Conservation (phyloP, 164 flowering plant genomes). For the Hamamelis virginiana region DNA sequence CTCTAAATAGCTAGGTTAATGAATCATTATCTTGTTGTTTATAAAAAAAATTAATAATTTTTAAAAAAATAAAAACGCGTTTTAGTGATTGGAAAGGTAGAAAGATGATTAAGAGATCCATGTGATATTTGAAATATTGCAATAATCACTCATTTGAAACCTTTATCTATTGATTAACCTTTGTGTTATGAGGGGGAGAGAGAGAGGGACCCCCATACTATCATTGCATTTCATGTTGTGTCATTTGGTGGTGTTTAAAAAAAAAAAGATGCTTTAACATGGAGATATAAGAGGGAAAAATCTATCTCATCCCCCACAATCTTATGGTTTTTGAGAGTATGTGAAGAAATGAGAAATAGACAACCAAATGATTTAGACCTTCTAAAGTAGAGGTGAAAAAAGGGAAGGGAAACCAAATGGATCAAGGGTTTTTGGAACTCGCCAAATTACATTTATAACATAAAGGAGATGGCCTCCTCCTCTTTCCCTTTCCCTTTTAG, state of each 20-base stretch:
- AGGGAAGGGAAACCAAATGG: not conserved
- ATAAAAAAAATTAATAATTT: conserved; percentile 1
- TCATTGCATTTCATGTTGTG: conserved; percentile 31
- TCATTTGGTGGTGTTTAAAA: conserved; percentile 13
- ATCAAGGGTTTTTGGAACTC: conserved; percentile 6
- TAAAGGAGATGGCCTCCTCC: not conserved
- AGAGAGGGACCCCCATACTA: conserved; percentile 17
- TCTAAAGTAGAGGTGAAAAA: conserved; percentile 22
- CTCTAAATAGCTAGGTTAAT: not conserved
- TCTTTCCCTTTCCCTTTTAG: not conserved
- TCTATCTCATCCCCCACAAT: not conserved
- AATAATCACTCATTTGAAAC: conserved; percentile 31
- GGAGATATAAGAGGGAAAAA: conserved; percentile 17
- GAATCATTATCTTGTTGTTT: conserved; percentile 11
- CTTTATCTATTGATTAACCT: conserved; percentile 8
- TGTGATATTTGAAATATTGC: conserved; percentile 12
- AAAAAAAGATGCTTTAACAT: conserved; percentile 23
- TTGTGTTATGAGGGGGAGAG: conserved; percentile 1
- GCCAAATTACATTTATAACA: not conserved
- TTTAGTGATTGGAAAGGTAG: conserved; percentile 6
- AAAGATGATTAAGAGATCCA: conserved; percentile 9
- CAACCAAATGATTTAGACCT: conserved; percentile 45
- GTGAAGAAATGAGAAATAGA: conserved; percentile 17
- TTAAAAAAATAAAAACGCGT: conserved; percentile 1
- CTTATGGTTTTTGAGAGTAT: conserved; percentile 11